Evolutionary conservation across 1,139 yeast species (phyloP), one percentile per base, ranked within the genome.

Genomic region (Candida buenavistaensis): DNA sequence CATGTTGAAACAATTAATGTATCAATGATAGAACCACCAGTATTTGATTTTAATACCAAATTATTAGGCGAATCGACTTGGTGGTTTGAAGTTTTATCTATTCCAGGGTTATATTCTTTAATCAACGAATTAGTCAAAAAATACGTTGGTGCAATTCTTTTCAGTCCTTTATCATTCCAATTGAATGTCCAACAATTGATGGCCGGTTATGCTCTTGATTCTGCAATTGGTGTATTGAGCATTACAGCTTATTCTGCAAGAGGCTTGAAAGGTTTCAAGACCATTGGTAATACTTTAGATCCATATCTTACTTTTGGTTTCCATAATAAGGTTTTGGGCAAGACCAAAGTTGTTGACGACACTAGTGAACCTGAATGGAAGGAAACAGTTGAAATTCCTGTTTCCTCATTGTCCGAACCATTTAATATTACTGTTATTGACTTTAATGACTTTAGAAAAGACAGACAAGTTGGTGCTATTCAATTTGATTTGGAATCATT

Each of bases 1-100:
- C 97, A 92, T 59, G 69, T 92, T 44, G 95, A 92, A 59, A 89
- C 96, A 2, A 80, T 89, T 14, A 92, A 86, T 54, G 78, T 90
- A 22, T 81, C 95, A 14, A 67, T 92, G 48, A 64, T 89, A 58
- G 92, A 87, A 42, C 82, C 95, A 24, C 97, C 97, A 13, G 73
- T 80, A 45, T 79, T 89, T 57, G 98, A 92, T 59, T 92, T 89
- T 57, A 76, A 78, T 39, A 72, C 86, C 32, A 82, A 75, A 47
- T 68, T 85, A 13, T 41, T 78, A 13, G 95, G 96, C 44, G 92
- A 90, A 47, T 68, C 84, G 21, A 65, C 82, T 17, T 82, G 90
- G 60, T 86, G 90, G 45, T 85, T 94, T 81, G 98, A 92, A 61
- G 67, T 90, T 23, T 78, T 89, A 52, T 68, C 82, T 32, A 61